Base-by-base conservation (phyloP, 805 yeast genomes). In the Yamadazyma phyllophila region DNA sequence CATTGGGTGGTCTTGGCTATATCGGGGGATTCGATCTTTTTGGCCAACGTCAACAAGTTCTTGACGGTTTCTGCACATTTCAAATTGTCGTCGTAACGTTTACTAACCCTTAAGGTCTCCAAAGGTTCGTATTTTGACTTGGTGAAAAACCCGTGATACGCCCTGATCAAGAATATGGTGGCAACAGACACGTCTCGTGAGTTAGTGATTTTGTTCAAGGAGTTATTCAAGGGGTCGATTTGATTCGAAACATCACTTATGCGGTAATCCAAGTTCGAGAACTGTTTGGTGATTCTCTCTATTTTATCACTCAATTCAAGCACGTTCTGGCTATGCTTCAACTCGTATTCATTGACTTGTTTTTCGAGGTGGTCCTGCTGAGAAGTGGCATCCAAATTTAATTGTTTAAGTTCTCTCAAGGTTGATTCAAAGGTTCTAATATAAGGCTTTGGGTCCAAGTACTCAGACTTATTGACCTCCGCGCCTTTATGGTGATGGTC, bases 381-480 rank as follows among this genome's bases (percentile, higher is more conserved):
- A 12, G 63, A 60, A 4, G 65, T 60, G 2, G 90, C 79, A 36
- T 84, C 84, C 1, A 74, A 77, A 38, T 74, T 74, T 36, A 94
- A 65, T 41, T 72, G 73, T 55, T 81, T 78, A 52, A 92, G 69
- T 57, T 88, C 92, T 38, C 81, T 74, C 37, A 90, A 69, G 2
- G 94, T 88, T 1, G 91, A 81, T 60, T 92, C 97, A 62, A 94
- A 91, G 0, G 96, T 88, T 54, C 97, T 78, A 39, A 92, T 92
- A 60, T 88, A 94, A 1, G 98, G 98, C 58, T 88, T 89, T 1
- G 98, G 97, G 58, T 94, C 97, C 44, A 89, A 65, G 57, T 75
- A 76, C 41, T 78, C 80, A 27, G 77, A 60, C 35, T 76, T 70
- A 46, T 77, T 74, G 26, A 74, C 78, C 49, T 75, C 79, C 7